phyloP scores from a whole-genome alignment of 352 stramenopile species.

The Pythium folliculosum region DNA sequence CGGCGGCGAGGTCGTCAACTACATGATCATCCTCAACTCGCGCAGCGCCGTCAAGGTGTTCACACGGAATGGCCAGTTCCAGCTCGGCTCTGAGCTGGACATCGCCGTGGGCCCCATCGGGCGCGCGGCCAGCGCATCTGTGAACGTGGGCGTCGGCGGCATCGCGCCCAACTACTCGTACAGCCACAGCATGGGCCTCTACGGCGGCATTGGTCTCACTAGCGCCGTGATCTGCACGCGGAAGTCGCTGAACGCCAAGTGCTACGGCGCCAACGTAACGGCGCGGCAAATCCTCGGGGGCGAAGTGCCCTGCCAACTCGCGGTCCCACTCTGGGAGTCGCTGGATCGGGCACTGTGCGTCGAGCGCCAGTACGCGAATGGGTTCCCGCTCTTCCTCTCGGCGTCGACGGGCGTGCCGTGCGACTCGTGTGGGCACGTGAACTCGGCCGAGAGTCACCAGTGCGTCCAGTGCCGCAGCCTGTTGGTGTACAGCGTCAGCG shows the following conservation, averaged over 20 bases:
- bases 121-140: conserved; percentile 56
- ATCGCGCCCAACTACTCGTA: conserved; percentile 83
- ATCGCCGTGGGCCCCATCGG: conserved; percentile 71
- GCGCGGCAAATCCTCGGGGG: conserved; percentile 67
- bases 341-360: conserved; percentile 65
- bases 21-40: conserved; percentile 82
- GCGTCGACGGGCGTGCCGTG: conserved; percentile 51
- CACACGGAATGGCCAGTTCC: conserved; percentile 73
- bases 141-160: conserved; percentile 62
- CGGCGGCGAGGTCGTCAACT: conserved; percentile 78
- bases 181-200: conserved; percentile 74
- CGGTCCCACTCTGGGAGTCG: conserved; percentile 62
- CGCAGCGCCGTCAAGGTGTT: conserved; percentile 78
- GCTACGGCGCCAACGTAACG: conserved; percentile 62
- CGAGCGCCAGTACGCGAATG: conserved; percentile 63
- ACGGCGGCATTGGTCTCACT: conserved; percentile 69
- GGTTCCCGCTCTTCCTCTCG: conserved; percentile 53
- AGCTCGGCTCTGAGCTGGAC: conserved; percentile 75
- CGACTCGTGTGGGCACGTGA: conserved; percentile 55
- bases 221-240: conserved; percentile 74
- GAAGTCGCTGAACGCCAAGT: conserved; percentile 75
- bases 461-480: conserved; percentile 62
- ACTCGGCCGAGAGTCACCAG: conserved; percentile 41
- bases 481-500: conserved; percentile 71
- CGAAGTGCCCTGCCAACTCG: conserved; percentile 62